Evolutionary conservation across 331 rosid species (phyloP), one percentile per base, ranked within the genome.

Genomic region (Malus hybrid): DNA sequence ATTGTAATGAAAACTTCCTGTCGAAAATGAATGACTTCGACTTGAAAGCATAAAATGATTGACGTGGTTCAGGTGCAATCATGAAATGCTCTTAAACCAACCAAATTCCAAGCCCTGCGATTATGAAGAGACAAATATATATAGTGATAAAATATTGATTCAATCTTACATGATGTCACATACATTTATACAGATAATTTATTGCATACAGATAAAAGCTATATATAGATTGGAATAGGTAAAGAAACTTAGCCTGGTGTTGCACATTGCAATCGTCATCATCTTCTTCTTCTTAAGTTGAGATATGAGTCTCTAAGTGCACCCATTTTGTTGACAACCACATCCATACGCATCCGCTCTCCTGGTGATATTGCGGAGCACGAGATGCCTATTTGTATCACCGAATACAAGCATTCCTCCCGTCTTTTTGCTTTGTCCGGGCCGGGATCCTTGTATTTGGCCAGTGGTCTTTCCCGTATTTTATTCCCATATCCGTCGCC

Each of bases 341-440:
- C 27, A 34, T 28, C 42, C 80, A 90, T 86, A 19, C 62, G 14
- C 72, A 78, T 28, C 73, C 89, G 13, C 62, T 87, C 88, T 42
- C 18, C 44, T 14, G 96, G 87, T 67, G 15, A 15, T 55, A n/a
- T 72, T 72, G 78, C 56, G 5, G 92, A 86, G 83, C 91, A 90
- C 20, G 80, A 79, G 33, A 88, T 64, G 15, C 91, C 89, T 46
- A 88, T 77, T 39, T 79, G 82, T 85, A 82, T 70, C 67, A 88
- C 22, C 2, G 81, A 78, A 22, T 79, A 73, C 80, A 82, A 33
- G 73, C 86, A 82, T 11, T 87, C 86, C 27, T 85, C 86, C 72
- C 70, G 32, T 48, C n/a, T 67, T 55, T 69, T n/a, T 66, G 54
- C 62, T 8, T 22, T 8, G n/a, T 6, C 12, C 44, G 13, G 13